phyloP scores from a whole-genome alignment of 495 filamentous ascomycete species.

The Aspergillus ostianus region DNA sequence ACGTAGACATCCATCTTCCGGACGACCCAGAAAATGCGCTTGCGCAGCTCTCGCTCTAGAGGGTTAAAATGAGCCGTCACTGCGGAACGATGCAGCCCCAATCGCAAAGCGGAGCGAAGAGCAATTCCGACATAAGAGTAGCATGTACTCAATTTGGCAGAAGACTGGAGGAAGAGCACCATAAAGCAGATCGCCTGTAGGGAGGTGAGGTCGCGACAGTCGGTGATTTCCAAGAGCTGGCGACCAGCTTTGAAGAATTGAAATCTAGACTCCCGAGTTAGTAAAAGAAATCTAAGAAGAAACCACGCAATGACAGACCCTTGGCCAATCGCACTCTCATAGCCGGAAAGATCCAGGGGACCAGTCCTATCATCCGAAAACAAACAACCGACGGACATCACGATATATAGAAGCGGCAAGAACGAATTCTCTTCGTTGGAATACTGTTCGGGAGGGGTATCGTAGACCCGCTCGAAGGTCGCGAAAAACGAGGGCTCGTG shows the following conservation, averaged over 20 bases:
- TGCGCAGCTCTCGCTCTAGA: slow-evolving; percentile 79
- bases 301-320: slow-evolving; percentile 52
- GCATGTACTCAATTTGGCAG: slow-evolving; percentile 87
- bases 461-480: slow-evolving; percentile 76
- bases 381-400: slow-evolving; percentile 82
- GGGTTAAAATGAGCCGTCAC: slow-evolving; percentile 73
- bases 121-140: slow-evolving; percentile 93
- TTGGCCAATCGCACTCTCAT: slow-evolving; percentile 74
- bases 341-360: slow-evolving; percentile 53
- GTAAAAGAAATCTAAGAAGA: not conserved
- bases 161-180: slow-evolving; percentile 89
- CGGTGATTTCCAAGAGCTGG: slow-evolving; percentile 82
- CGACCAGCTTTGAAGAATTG: slow-evolving; percentile 83
- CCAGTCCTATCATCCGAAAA: slow-evolving; percentile 58
- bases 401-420: slow-evolving; percentile 78
- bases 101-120: slow-evolving; percentile 75
- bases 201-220: slow-evolving; percentile 81
- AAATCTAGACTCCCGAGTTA: slow-evolving; percentile 50
- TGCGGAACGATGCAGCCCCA: slow-evolving; percentile 78
- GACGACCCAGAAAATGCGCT: slow-evolving; percentile 86
- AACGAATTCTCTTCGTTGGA: slow-evolving; percentile 76
- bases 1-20: slow-evolving; percentile 95
- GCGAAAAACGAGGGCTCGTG: slow-evolving; percentile 83
- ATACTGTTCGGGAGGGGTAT: slow-evolving; percentile 64
- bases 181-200: slow-evolving; percentile 88